A percentile compares a stretch with the other conserved stretches of the same genome.
Conservation (phyloP, 371 early-diverging fungal genomes). For the Chytridiales sp. region DNA sequence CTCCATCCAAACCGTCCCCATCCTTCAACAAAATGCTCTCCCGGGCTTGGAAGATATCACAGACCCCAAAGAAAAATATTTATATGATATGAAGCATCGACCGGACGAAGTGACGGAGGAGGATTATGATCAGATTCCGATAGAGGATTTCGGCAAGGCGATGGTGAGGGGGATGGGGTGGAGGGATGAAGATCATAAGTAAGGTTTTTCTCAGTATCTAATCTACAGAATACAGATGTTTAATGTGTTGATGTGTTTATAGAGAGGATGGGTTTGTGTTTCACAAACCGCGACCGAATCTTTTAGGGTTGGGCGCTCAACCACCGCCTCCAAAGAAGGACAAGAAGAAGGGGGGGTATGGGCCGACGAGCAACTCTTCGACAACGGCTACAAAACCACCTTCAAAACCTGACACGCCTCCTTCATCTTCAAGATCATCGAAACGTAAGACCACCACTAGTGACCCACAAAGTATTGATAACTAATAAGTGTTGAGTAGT, state of each 20-base stretch:
- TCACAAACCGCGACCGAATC: constrained; percentile 61
- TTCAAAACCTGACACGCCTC: too few species aligned
- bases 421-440: too few species aligned
- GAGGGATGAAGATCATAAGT: constrained; percentile 62
- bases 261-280: constrained; percentile 27
- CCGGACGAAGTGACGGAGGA: constrained; percentile 68
- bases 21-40: constrained; percentile 44
- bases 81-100: constrained; percentile 45
- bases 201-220: too few species aligned
- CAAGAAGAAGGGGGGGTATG: constrained; percentile 30
- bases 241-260: constrained; percentile 39
- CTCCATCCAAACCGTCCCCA: constrained; percentile 23
- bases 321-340: constrained; percentile 27
- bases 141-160: constrained; percentile 88
- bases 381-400: too few species aligned
- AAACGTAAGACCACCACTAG: too few species aligned
- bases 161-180: constrained; percentile 91
- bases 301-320: constrained; percentile 75
- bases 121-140: constrained; percentile 81
- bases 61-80: constrained; percentile 49
- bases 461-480: too few species aligned
- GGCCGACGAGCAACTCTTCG: too few species aligned
- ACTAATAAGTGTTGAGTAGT: too few species aligned
- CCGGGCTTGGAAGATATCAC: constrained; percentile 33
- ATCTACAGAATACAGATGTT: too few species aligned